Evolutionary conservation across 1,284 basidiomycete genomes (phyloP).

Genomic region (Leccinum ponderosum): DNA sequence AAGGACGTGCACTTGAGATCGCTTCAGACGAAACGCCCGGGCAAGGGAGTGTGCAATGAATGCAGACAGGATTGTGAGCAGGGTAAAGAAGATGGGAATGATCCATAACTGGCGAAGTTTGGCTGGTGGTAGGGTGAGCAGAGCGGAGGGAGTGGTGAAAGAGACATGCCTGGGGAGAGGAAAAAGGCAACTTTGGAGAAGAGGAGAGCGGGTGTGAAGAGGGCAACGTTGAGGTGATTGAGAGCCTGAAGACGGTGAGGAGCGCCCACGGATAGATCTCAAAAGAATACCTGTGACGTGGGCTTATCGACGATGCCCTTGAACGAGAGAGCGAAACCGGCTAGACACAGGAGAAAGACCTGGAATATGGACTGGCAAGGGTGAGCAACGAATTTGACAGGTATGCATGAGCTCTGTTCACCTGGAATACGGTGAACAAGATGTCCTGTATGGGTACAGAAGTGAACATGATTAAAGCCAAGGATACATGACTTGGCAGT

Average conservation of each 20-base stretch:
- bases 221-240: conserved; percentile 79
- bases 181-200: conserved; percentile 94
- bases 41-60: conserved; percentile 51
- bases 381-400: conserved; percentile 5
- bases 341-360: conserved; percentile 85
- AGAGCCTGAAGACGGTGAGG: conserved; percentile 52
- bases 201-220: conserved; percentile 90
- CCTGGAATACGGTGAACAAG: conserved; percentile 32
- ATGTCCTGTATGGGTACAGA: conserved; percentile 14
- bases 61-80: conserved; percentile 71
- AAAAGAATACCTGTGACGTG: conserved; percentile 71
- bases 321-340: conserved; percentile 82
- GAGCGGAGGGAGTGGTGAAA: background rate
- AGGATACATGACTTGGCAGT: background rate
- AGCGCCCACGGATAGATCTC: background rate
- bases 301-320: conserved; percentile 85
- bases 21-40: conserved; percentile 52
- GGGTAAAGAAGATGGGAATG: conserved; percentile 81
- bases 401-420: background rate
- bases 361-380: conserved; percentile 77
- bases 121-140: conserved; percentile 37
- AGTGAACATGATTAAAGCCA: background rate
- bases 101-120: conserved; percentile 91
- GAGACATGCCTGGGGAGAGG: conserved; percentile 59
- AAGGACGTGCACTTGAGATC: conserved; percentile 58